phyloP scores from a whole-genome alignment of 441 rosid genomes.

The Syzygium syzygioides region DNA sequence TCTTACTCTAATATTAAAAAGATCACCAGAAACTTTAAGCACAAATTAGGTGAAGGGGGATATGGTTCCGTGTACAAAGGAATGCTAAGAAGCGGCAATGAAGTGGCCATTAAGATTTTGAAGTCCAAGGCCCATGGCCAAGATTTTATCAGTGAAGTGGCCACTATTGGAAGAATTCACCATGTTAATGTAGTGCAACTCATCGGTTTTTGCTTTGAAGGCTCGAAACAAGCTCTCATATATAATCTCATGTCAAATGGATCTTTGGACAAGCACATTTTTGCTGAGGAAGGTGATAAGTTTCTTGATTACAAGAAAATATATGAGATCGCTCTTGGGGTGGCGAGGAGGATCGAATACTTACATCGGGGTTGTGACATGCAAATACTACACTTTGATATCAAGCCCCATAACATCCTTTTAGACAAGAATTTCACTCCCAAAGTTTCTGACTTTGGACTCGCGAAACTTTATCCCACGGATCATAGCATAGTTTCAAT shows the following conservation, averaged over 20 bases:
- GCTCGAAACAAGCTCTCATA: neutral
- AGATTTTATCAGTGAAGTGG: neutral
- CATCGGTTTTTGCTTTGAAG: neutral
- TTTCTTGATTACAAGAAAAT: neutral
- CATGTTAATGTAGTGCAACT: neutral
- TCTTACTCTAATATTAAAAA: neutral
- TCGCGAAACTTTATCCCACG: fast-evolving
- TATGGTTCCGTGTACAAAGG: neutral
- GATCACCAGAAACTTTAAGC: fast-evolving
- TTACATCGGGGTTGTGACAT: neutral
- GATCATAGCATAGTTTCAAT: fast-evolving
- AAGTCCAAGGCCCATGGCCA: neutral
- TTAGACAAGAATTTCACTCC: neutral
- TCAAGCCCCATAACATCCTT: neutral
- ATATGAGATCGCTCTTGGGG: neutral
- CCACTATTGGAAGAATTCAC: neutral
- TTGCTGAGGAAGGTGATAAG: too few relatives aligned
- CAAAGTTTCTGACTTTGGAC: neutral
- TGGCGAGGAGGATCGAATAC: neutral
- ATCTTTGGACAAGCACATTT: neutral
- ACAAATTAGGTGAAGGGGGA: neutral
- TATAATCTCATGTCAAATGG: neutral
- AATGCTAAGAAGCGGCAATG: fast-evolving
- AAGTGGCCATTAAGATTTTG: neutral
- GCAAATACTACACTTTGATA: neutral